Percentiles rank a stretch among this genome's conserved stretches.
These are phyloP conservation scores for Pestalotiopsis sp. DNA, from an alignment of 2,329 filamentous ascomycete genomes.

Conservation along the genomic window DNA sequence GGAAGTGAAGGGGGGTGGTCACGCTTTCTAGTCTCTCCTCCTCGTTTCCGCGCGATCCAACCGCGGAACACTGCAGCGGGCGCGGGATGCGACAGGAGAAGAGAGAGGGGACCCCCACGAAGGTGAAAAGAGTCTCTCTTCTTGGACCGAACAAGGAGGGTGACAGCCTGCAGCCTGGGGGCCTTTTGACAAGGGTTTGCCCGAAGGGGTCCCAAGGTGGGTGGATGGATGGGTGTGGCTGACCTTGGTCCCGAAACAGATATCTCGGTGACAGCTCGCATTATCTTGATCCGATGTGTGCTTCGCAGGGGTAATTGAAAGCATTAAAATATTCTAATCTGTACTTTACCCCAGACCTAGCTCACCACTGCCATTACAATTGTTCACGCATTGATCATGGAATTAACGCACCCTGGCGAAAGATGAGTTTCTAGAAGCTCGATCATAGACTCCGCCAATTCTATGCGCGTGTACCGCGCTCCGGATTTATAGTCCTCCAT, in stretches of 20 bases:
- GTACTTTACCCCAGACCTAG: neutral
- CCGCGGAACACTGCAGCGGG: neutral
- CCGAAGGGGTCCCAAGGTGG: neutral
- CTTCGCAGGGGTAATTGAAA: neutral
- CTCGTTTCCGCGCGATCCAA: neutral
- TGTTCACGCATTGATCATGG: neutral
- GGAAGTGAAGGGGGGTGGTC: neutral
- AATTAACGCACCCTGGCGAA: neutral
- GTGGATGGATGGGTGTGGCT: neutral
- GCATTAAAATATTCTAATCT: too few species aligned
- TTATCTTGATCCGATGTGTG: conserved; percentile 1
- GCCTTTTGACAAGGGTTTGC: neutral
- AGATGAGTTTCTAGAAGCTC: conserved; percentile 5
- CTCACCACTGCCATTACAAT: neutral
- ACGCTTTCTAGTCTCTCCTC: too few species aligned
- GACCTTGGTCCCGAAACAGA: conserved; percentile 12
- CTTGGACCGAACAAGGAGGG: neutral
- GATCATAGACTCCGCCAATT: neutral
- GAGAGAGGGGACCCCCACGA: conserved; percentile 5
- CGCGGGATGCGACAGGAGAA: conserved; percentile 10
- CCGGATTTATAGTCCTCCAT: neutral
- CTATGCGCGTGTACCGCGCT: neutral
- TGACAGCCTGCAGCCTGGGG: neutral
- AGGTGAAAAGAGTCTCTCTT: too few species aligned
- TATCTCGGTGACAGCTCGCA: conserved; percentile 7